phyloP scores from a whole-genome alignment of 2,329 filamentous ascomycete species.

The Alternaria triticina region DNA sequence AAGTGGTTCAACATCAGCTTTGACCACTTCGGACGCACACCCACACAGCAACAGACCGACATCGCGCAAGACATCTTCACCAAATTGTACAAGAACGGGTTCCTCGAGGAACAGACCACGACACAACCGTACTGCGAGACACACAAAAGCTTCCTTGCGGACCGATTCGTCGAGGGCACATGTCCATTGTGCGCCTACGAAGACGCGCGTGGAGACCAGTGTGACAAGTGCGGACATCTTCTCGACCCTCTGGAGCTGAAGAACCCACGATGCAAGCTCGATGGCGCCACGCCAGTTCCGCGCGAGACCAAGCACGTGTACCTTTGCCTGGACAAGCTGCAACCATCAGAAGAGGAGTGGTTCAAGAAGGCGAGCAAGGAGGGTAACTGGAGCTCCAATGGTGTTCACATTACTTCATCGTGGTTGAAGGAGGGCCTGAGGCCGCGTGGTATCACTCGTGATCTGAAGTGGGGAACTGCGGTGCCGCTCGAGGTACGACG shows the following conservation, averaged over 20 bases:
- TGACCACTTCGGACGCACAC: constrained; percentile 93
- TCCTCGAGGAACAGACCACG: constrained; percentile 83
- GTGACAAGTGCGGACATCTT: constrained; percentile 57
- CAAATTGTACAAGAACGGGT: constrained; percentile 87
- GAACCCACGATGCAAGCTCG: constrained; percentile 84
- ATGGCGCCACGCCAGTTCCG: constrained; percentile 79
- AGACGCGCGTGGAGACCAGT: constrained; percentile 61
- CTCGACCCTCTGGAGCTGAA: constrained; percentile 58
- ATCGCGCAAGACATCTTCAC: constrained; percentile 92
- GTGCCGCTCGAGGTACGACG: constrained; percentile 56
- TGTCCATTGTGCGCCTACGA: constrained; percentile 71
- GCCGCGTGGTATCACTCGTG: constrained; percentile 86
- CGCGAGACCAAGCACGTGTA: constrained; percentile 90
- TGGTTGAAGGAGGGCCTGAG: constrained; percentile 87
- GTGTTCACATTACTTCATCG: constrained; percentile 75
- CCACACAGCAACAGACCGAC: constrained; percentile 84
- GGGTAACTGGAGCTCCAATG: constrained; percentile 78
- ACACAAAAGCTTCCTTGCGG: constrained; percentile 57
- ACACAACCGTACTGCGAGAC: constrained; percentile 87
- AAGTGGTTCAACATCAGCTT: constrained; percentile 96
- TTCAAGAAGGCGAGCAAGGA: constrained; percentile 74
- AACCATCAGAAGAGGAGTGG: constrained; percentile 79
- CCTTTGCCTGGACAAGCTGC: constrained; percentile 82
- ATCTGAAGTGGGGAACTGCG: constrained; percentile 85
- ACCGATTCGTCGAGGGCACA: constrained; percentile 79